Percentiles rank a stretch among this genome's conserved stretches.
Evolutionary conservation across 768 basidiomycete genomes (phyloP).

Genomic region (Mrakia frigida): DNA sequence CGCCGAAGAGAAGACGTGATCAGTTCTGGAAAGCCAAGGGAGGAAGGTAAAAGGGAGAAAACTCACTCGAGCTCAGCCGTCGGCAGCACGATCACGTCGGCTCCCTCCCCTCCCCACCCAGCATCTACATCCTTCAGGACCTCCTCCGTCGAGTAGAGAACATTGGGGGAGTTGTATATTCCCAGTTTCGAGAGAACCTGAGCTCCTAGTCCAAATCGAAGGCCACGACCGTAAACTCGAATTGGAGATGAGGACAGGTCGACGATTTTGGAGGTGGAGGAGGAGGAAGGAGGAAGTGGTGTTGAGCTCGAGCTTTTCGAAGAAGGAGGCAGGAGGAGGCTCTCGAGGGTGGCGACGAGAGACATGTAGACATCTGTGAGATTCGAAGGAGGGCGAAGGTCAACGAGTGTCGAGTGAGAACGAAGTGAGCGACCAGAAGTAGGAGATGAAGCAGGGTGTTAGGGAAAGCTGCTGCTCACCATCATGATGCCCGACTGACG

Average conservation of each 20-base stretch:
- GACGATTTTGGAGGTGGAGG: neutral
- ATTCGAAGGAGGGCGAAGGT: neutral
- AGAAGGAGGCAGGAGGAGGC: neutral
- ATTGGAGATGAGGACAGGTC: neutral
- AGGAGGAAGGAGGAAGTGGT: too few species aligned
- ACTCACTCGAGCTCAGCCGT: slow-evolving; percentile 28
- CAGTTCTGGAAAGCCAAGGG: neutral
- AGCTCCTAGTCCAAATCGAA: neutral
- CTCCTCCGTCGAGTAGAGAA: neutral
- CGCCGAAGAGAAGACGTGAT: neutral
- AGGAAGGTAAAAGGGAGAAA: neutral
- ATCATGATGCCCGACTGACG: too few species aligned
- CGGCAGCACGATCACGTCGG: slow-evolving; percentile 8
- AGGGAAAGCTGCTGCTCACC: too few species aligned
- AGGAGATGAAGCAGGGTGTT: too few species aligned
- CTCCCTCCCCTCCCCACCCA: slow-evolving; percentile 16
- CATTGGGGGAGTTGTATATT: neutral
- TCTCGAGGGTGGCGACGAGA: slow-evolving; percentile 4
- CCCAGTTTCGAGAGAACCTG: neutral
- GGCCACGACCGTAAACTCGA: neutral
- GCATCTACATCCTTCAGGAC: slow-evolving; percentile 1
- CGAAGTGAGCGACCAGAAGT: too few species aligned
- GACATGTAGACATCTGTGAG: slow-evolving; percentile 24
- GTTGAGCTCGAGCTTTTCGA: neutral
- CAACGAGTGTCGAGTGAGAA: too few species aligned